These are phyloP conservation scores for Malus asiatica DNA, from an alignment of 306 rosid genomes.

Conservation along the genomic window DNA sequence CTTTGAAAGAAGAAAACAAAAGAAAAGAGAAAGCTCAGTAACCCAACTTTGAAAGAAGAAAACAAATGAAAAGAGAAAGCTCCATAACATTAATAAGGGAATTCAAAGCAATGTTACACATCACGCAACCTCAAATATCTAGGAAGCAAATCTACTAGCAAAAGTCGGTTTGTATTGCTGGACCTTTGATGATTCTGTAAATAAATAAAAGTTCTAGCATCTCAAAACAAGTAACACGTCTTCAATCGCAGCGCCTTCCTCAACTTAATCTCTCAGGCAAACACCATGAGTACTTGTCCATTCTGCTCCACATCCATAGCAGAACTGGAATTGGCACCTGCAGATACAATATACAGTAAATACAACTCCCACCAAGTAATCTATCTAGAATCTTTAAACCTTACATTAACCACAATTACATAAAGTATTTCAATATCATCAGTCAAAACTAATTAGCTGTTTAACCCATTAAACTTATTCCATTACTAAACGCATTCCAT, in stretches of 20 bases:
- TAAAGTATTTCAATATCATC: background rate
- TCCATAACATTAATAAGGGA: too few relatives aligned
- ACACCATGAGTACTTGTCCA: slow-evolving; percentile 34
- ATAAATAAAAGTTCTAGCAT: background rate
- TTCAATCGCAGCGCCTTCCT: background rate
- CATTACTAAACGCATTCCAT: background rate
- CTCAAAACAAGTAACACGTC: background rate
- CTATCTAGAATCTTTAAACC: background rate
- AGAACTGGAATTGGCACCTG: slow-evolving; percentile 52
- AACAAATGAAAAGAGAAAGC: background rate
- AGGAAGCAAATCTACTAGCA: too few relatives aligned
- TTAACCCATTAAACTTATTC: background rate
- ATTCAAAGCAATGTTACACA: too few relatives aligned
- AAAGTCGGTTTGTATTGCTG: too few relatives aligned
- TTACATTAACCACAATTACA: background rate
- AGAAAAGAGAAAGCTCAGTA: too few relatives aligned
- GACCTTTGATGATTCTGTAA: background rate
- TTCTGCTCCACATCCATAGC: slow-evolving; percentile 40
- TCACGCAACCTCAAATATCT: too few relatives aligned
- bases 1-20: too few relatives aligned
- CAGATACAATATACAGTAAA: background rate
- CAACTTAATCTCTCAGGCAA: slow-evolving; percentile 22
- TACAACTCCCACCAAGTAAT: background rate
- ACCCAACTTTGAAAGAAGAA: background rate
- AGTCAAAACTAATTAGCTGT: background rate